phyloP scores from a whole-genome alignment of 129 eudicot genomes.

The Apium graveolens region DNA sequence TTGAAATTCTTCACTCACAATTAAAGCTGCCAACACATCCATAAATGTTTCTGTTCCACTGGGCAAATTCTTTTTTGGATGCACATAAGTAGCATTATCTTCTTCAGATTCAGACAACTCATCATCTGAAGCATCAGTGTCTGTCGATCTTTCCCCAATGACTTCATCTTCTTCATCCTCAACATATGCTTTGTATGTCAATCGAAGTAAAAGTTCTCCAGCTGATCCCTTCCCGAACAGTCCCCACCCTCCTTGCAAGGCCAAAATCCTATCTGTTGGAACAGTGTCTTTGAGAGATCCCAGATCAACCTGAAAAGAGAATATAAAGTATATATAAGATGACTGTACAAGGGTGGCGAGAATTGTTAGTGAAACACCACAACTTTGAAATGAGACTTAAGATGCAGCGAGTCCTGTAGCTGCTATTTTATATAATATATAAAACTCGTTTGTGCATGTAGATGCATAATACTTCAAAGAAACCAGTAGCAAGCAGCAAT shows the following conservation, averaged over 20 bases:
- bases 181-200: conserved; percentile 92
- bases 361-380: not conserved
- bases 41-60: conserved; percentile 55
- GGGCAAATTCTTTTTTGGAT: conserved; percentile 23
- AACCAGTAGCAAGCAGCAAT: not conserved
- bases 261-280: conserved; percentile 76
- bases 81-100: conserved; percentile 37
- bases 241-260: conserved; percentile 81
- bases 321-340: not conserved
- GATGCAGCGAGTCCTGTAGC: not conserved
- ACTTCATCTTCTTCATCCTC: conserved; percentile 96
- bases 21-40: conserved; percentile 83
- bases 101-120: conserved; percentile 40
- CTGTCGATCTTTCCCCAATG: conserved; percentile 16
- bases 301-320: conserved; percentile 57
- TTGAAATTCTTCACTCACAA: conserved; percentile 91
- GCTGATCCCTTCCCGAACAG: conserved; percentile 46
- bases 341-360: not conserved
- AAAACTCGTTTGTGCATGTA: not conserved
- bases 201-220: conserved; percentile 76
- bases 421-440: not conserved
- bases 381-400: not conserved
- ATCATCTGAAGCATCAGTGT: conserved; percentile 50
- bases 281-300: conserved; percentile 89
- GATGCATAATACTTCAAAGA: not conserved